Evolutionary conservation across 306 rosid genomes (phyloP).

Genomic region (Ceratonia siliqua): DNA sequence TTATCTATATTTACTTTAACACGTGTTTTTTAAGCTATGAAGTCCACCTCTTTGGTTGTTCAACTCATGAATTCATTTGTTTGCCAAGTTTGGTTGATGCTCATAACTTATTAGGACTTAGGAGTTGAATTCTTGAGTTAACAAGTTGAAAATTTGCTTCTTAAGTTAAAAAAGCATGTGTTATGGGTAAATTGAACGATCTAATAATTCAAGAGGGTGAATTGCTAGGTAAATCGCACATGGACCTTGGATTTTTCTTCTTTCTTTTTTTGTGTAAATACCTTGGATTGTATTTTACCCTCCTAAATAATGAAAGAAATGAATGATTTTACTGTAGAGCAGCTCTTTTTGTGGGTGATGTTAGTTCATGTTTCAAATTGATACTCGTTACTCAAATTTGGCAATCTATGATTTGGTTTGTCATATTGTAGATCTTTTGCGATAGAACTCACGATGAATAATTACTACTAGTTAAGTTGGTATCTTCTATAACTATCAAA

Average conservation of each 20-base stretch:
- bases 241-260: no score
- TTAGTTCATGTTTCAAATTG: neutral
- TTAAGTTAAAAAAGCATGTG: neutral
- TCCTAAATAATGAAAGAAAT: conserved; percentile 11
- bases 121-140: neutral
- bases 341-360: neutral
- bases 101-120: neutral
- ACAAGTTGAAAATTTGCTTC: neutral
- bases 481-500: neutral
- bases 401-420: neutral
- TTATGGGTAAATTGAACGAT: neutral
- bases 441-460: neutral
- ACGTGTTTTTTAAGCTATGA: neutral
- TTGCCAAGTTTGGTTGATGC: neutral
- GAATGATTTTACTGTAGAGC: neutral
- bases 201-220: neutral
- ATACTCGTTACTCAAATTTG: neutral
- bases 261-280: no score
- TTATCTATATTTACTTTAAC: neutral
- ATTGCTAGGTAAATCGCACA: neutral
- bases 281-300: neutral
- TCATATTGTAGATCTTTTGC: neutral
- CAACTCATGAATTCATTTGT: neutral
- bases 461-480: neutral
- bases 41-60: neutral